Conservation (phyloP, 441 rosid genomes). For the Populus hybrid region DNA sequence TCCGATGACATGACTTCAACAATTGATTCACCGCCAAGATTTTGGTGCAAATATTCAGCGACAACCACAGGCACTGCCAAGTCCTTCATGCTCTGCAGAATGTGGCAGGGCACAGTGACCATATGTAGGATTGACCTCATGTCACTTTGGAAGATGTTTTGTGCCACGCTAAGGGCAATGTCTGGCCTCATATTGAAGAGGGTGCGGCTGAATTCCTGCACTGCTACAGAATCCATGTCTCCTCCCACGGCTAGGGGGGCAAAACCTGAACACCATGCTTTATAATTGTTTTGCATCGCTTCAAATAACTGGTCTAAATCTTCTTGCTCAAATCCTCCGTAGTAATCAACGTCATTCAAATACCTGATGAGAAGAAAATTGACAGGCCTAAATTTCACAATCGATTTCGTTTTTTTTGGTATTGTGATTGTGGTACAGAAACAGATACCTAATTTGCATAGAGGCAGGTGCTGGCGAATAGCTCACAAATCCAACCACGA, state of each 20-base stretch:
- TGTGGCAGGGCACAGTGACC: constrained; percentile 79
- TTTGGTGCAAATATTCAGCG: constrained; percentile 68
- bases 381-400: too few species aligned
- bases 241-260: constrained; percentile 87
- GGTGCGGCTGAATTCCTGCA: constrained; percentile 92
- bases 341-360: constrained; percentile 65
- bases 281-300: constrained; percentile 74
- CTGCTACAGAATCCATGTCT: constrained; percentile 82
- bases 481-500: constrained; percentile 6
- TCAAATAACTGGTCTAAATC: constrained; percentile 74
- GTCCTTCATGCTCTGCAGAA: constrained; percentile 77
- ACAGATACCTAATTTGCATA: constrained; percentile 3
- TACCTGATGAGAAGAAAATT: constrained; percentile 8
- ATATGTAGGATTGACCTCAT: constrained; percentile 52
- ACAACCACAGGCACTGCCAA: constrained; percentile 81
- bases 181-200: constrained; percentile 96
- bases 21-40: constrained; percentile 63
- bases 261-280: constrained; percentile 86
- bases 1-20: constrained; percentile 82
- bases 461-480: not conserved
- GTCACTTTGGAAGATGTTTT: constrained; percentile 75
- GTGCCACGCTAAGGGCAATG: constrained; percentile 71
- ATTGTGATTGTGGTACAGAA: not conserved
- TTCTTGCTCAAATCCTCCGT: constrained; percentile 83
- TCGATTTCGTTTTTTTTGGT: too few species aligned